Evolutionary conservation across 257 asterid genomes (phyloP).

Genomic region (Striga asiatica): DNA sequence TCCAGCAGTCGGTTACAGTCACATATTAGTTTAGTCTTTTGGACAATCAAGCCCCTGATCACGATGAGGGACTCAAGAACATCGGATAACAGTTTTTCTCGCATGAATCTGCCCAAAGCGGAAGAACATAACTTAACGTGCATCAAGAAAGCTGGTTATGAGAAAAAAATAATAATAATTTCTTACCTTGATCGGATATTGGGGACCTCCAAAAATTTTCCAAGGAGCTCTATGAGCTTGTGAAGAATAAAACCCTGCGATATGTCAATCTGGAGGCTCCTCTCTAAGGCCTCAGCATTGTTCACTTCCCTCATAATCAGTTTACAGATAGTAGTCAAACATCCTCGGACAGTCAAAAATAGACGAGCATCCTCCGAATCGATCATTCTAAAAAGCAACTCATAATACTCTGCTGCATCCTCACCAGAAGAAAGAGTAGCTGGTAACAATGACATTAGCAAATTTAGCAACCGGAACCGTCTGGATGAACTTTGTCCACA

Average conservation of each 20-base stretch:
- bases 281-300: constrained; percentile 81
- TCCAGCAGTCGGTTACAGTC: constrained; percentile 87
- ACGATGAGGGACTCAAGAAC: constrained; percentile 97
- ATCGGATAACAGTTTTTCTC: constrained; percentile 74
- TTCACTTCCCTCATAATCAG: constrained; percentile 71
- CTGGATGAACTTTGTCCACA: constrained; percentile 90
- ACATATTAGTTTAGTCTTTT: constrained; percentile 87
- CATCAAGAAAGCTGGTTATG: background rate
- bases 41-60: constrained; percentile 90
- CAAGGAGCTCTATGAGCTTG: constrained; percentile 94
- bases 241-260: constrained; percentile 98
- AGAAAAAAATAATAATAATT: background rate
- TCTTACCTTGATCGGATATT: constrained; percentile 85
- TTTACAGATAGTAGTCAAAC: constrained; percentile 68
- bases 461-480: constrained; percentile 69
- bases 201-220: constrained; percentile 91
- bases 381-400: constrained; percentile 84
- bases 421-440: constrained; percentile 93
- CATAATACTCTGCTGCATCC: constrained; percentile 95
- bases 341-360: constrained; percentile 86
- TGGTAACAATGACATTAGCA: constrained; percentile 86
- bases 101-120: constrained; percentile 68
- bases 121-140: constrained; percentile 2
- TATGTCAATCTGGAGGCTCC: constrained; percentile 95
- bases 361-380: constrained; percentile 93